Percentiles rank a stretch among this genome's conserved stretches.
Evolutionary conservation across 805 yeast species (phyloP).

Genomic region (Metschnikowia gelsemii): DNA sequence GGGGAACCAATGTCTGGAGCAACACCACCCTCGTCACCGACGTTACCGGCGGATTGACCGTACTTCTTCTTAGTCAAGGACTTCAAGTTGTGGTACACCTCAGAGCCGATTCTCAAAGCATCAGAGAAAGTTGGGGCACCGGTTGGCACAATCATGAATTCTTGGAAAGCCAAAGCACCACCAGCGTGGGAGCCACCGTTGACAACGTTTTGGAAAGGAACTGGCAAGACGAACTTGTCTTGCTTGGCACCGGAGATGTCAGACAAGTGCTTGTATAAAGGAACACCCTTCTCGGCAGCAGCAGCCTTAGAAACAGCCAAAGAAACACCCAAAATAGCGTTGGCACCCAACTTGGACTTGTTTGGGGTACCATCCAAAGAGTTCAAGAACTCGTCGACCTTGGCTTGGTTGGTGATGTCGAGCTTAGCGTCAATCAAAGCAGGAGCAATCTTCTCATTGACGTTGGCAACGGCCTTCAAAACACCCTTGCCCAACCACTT

Average conservation of each 20-base stretch:
- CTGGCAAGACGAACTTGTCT: conserved; percentile 91
- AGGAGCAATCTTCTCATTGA: conserved; percentile 92
- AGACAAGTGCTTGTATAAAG: conserved; percentile 90
- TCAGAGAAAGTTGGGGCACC: conserved; percentile 89
- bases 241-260: conserved; percentile 71
- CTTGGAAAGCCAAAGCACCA: conserved; percentile 98
- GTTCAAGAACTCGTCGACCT: conserved; percentile 82
- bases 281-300: conserved; percentile 92
- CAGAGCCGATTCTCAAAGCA: conserved; percentile 95
- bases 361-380: conserved; percentile 94
- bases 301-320: conserved; percentile 97
- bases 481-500: conserved; percentile 99
- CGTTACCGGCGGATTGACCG: conserved; percentile 99
- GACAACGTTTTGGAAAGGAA: conserved; percentile 97
- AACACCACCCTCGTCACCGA: conserved; percentile 99
- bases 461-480: conserved; percentile 92
- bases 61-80: conserved; percentile 88
- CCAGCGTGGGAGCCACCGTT: conserved; percentile 99
- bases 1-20: conserved; percentile 97
- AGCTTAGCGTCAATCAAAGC: conserved; percentile 78
- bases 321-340: conserved; percentile 97
- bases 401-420: conserved; percentile 83
- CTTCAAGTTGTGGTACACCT: conserved; percentile 97
- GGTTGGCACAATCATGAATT: conserved; percentile 97
- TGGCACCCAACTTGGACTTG: conserved; percentile 97